Conservation (phyloP, 2,329 filamentous ascomycete genomes). For the Periconia sp. region DNA sequence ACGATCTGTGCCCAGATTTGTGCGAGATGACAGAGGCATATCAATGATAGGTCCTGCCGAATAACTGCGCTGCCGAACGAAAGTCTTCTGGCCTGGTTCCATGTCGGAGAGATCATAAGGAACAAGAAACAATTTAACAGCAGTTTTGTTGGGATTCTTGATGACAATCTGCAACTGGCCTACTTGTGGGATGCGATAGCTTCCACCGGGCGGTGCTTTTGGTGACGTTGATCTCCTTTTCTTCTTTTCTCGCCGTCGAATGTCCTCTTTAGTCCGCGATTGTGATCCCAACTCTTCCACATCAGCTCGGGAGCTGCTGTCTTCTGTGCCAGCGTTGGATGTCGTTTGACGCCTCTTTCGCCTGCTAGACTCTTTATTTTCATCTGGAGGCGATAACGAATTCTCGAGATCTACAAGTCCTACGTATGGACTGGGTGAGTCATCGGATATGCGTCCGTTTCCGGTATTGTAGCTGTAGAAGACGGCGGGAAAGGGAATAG, state of each 20-base stretch:
- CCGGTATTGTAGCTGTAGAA: constrained; percentile 89
- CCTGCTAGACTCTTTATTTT: constrained; percentile 42
- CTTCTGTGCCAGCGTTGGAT: constrained; percentile 26
- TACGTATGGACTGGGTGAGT: constrained; percentile 94
- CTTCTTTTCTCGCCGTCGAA: constrained; percentile 56
- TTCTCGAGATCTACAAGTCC: constrained; percentile 91
- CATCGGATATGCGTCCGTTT: constrained; percentile 68
- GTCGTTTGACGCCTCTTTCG: constrained; percentile 42
- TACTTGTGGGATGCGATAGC: constrained; percentile 90
- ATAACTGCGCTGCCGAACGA: constrained; percentile 91
- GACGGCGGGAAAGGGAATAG: constrained; percentile 86
- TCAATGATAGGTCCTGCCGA: constrained; percentile 84
- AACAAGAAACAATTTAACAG: constrained; percentile 91
- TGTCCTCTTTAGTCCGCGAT: constrained; percentile 28
- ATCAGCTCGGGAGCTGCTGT: constrained; percentile 23
- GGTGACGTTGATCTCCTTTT: constrained; percentile 60
- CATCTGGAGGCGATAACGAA: constrained; percentile 60
- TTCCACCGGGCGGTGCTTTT: constrained; percentile 77
- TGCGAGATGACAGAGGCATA: constrained; percentile 55
- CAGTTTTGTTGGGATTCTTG: constrained; percentile 98
- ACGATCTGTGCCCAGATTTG: constrained; percentile 54
- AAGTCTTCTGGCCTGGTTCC: constrained; percentile 92
- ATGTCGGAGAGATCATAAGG: constrained; percentile 92
- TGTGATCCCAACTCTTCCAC: constrained; percentile 15
- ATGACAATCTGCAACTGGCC: constrained; percentile 96